Base-by-base conservation (phyloP, 495 filamentous ascomycete genomes). In the Tuber indicum region DNA sequence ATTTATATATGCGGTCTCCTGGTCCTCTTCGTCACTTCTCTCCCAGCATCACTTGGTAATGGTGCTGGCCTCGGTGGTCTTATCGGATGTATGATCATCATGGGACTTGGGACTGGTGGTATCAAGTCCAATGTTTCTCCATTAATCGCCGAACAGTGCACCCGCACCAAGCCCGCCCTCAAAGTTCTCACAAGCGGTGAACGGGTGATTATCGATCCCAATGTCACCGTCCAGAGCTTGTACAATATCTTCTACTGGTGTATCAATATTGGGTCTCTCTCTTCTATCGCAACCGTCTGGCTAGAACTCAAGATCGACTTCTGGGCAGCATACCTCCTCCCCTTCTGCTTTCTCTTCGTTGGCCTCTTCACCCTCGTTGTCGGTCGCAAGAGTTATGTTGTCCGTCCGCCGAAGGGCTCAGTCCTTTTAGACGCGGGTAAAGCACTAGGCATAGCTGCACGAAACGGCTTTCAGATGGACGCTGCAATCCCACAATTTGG, bases 121-220 rank as follows among this genome's bases (percentile, higher is more conserved):
- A 86, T 92, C 86, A 91, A 92, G 86, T 88, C 89, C 75, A 91
- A 91, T 76, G 89, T 91, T 70, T 88, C 88, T n/a, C 89, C 90
- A 2, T 84, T 90, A 43, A 83, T 88, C 75, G 88, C 88, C 32
- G 89, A 91, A 74, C 89, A 91, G 80, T 88, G 90, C 52, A 86
- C 86, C 26, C 85, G 85, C 26, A 87, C 82, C 4, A 86, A 85
- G 8, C 86, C 86, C 39, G 85, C 79, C 42, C 83, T 90, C 21
- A 84, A 86, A 14, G 87, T 84, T 2, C 82, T 86, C 21, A 79
- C 83, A 49, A 84, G 52, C 23, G 88, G 89, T 26, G 87, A 90
- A 80, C 83, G 84, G 43, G 90, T 91, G 26, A 87, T 92, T 74
- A 82, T 88, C 72, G 88, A 90, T 73, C 88, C 89, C 8, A 87